Percentiles rank a stretch among this genome's conserved stretches.
Conservation (phyloP, 345 rosid species). For the Sapria himalayana region DNA sequence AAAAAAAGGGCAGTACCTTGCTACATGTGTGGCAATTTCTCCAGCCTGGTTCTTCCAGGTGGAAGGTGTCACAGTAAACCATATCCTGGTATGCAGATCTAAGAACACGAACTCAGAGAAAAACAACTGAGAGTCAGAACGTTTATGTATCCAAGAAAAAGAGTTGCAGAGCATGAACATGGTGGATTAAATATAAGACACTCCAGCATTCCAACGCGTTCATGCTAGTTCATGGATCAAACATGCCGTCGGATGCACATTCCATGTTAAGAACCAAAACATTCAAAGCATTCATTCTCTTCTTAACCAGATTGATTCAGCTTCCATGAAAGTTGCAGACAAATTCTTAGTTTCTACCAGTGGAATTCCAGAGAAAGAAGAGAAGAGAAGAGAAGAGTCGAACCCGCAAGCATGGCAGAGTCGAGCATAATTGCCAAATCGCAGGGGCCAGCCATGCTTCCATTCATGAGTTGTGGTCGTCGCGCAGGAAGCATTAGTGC, state of each 20-base stretch:
- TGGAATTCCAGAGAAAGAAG: neutral
- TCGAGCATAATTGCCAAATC: slow-evolving; percentile 56
- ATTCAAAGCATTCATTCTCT: no score
- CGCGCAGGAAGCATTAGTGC: slow-evolving; percentile 58
- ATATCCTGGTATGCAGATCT: slow-evolving; percentile 59
- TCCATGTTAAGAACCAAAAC: no score
- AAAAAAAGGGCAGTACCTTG: slow-evolving; percentile 22
- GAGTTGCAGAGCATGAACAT: no score
- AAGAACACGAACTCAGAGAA: slow-evolving; percentile 1
- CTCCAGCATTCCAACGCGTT: no score
- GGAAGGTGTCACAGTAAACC: slow-evolving; percentile 52
- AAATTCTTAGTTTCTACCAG: no score
- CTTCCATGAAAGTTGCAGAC: no score
- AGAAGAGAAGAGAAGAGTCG: neutral
- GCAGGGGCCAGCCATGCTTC: slow-evolving; percentile 77
- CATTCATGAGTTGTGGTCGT: slow-evolving; percentile 31
- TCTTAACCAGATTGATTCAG: no score
- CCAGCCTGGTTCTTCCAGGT: slow-evolving; percentile 71
- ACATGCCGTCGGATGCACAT: no score
- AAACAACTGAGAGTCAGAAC: neutral
- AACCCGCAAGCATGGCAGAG: slow-evolving; percentile 86
- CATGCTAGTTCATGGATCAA: no score
- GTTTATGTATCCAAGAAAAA: no score
- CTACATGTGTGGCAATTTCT: slow-evolving; percentile 48
- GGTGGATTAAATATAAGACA: no score